Evolutionary conservation across 176 grass and related monocot genomes (phyloP).

Genomic region (Oryza meridionalis): DNA sequence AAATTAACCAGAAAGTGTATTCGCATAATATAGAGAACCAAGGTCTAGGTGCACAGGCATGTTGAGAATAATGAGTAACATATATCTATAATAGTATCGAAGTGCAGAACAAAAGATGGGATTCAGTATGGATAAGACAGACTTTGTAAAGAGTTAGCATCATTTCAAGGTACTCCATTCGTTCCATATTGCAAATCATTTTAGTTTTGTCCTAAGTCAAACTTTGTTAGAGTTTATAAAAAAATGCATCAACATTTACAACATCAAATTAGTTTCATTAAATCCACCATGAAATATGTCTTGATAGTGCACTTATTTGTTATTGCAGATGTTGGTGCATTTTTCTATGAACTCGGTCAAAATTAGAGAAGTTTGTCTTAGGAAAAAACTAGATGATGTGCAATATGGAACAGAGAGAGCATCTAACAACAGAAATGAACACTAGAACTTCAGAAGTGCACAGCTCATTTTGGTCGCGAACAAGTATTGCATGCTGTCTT

Average conservation of each 20-base stretch:
- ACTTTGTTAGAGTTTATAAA: too few species aligned
- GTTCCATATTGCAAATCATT: too few species aligned
- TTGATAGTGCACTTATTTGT: too few species aligned
- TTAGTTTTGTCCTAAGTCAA: too few species aligned
- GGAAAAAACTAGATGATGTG: too few species aligned
- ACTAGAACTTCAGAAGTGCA: not conserved
- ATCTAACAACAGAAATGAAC: conserved; percentile 35
- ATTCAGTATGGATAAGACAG: conserved; percentile 3
- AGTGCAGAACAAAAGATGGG: conserved; percentile 2
- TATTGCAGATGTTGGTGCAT: too few species aligned
- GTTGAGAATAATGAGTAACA: conserved; percentile 1
- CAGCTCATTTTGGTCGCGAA: conserved; percentile 9
- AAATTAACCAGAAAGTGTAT: conserved; percentile 13
- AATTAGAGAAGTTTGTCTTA: too few species aligned
- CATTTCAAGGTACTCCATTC: not conserved
- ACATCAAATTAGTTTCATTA: too few species aligned
- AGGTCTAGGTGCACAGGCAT: not conserved
- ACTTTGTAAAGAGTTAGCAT: not conserved
- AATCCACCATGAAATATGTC: too few species aligned
- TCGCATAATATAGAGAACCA: conserved; percentile 7
- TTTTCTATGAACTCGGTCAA: too few species aligned
- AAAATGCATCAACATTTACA: too few species aligned
- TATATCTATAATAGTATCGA: not conserved
- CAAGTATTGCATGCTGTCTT: conserved; percentile 1
- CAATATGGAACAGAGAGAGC: too few species aligned